Evolutionary conservation across 2,329 filamentous ascomycete species (phyloP).

Genomic region (Hypoxylon sp.): DNA sequence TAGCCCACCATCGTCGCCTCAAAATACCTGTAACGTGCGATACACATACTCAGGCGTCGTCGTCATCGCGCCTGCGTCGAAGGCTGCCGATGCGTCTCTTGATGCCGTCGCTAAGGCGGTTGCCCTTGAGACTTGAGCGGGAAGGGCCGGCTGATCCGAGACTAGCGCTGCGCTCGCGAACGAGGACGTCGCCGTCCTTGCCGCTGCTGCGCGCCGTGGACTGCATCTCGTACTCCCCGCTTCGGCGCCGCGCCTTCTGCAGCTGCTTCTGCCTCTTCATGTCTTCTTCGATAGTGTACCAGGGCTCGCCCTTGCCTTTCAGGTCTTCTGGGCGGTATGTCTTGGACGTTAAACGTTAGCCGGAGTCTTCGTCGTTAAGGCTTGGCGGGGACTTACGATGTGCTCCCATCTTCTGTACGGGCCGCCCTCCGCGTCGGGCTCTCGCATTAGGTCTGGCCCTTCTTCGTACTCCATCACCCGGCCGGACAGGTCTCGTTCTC

Average conservation of each 20-base stretch:
- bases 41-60: background rate
- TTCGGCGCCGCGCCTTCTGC: constrained; percentile 45
- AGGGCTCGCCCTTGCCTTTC: constrained; percentile 86
- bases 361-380: background rate
- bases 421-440: constrained; percentile 74
- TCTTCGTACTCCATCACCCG: constrained; percentile 83
- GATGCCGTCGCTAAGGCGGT: constrained; percentile 62
- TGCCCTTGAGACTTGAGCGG: constrained; percentile 45
- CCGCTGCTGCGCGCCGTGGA: constrained; percentile 37
- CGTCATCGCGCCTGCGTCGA: constrained; percentile 57
- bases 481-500: constrained; percentile 75
- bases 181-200: constrained; percentile 46
- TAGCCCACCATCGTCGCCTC: background rate
- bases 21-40: background rate
- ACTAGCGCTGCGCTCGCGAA: constrained; percentile 61
- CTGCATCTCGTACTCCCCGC: constrained; percentile 64
- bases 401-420: constrained; percentile 82
- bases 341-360: constrained; percentile 52
- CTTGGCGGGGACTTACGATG: constrained; percentile 67
- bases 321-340: constrained; percentile 80
- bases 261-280: constrained; percentile 64
- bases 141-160: constrained; percentile 43
- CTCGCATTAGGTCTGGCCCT: constrained; percentile 86
- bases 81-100: constrained; percentile 67
- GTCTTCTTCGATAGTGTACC: constrained; percentile 76